Percentiles rank a stretch among this genome's conserved stretches.
Evolutionary conservation across 768 basidiomycete species (phyloP).

Genomic region (Guyanaporus albipodus): DNA sequence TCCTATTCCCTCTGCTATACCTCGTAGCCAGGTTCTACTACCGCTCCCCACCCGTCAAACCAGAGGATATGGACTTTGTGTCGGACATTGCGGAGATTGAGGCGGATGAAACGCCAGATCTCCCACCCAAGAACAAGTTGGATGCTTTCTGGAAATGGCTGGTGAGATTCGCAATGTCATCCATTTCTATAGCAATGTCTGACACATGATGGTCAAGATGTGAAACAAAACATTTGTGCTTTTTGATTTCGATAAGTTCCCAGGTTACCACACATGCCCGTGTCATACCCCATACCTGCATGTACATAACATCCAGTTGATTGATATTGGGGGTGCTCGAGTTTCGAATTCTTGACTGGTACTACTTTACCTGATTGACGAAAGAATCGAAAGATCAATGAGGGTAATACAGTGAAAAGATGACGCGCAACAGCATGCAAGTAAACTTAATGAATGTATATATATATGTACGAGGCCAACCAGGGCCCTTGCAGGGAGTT

Average conservation of each 20-base stretch:
- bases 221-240: constrained; percentile 7
- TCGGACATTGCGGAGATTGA: constrained; percentile 66
- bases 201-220: constrained; percentile 16
- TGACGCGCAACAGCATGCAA: constrained; percentile 28
- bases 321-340: background rate
- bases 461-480: constrained; percentile 30
- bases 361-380: constrained; percentile 26
- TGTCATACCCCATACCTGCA: constrained; percentile 6
- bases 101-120: constrained; percentile 66
- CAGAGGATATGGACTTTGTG: constrained; percentile 83
- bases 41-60: constrained; percentile 18
- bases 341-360: constrained; percentile 16
- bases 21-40: constrained; percentile 48
- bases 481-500: constrained; percentile 18
- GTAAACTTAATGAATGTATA: constrained; percentile 35
- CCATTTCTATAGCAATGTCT: background rate
- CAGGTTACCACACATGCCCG: background rate
- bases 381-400: constrained; percentile 16
- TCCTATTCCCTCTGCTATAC: constrained; percentile 77
- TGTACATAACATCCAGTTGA: background rate
- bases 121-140: constrained; percentile 59
- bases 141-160: constrained; percentile 80
- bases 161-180: constrained; percentile 40
- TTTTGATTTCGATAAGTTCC: background rate
- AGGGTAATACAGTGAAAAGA: constrained; percentile 33